Evolutionary conservation across 331 rosid genomes (phyloP), one percentile per base, ranked within the genome.

Genomic region (Quercus phellos): DNA sequence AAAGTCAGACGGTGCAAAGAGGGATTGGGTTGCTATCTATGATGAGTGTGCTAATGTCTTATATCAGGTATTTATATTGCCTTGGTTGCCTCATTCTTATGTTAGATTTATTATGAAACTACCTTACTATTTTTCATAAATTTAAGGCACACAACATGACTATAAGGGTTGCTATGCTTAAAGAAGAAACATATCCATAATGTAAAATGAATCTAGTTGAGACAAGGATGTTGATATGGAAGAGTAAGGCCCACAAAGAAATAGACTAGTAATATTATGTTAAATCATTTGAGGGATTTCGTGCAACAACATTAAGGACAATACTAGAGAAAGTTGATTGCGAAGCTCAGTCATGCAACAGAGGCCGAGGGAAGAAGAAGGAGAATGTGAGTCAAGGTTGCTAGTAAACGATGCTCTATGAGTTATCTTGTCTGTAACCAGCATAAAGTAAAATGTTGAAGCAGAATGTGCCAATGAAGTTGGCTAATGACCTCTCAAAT

Each of bases 1-100:
- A 34, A 95, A 95, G 86, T 95, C 99, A 46, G 99, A 95, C 75
- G 99, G 98, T 83, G 99, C 99, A 27, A 95, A 95, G 89, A 95
- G 98, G 82, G 99, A 95, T 35, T 95, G 99, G 99, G 99, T 95
- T 80, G 96, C 99, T 83, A 95, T 95, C 80, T 95, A 95, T 81
- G 99, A 95, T 77, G 99, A 95, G 85, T 95, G 99, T 90, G 98
- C 99, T 50, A 85, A 88, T 6, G 99, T 95, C 77, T 84, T 95
- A 75, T 95, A 95, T 86, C 90, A 95, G 99, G 99, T 93, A 81
- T 19, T 60, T 17, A 74, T n/a, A 38, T 71, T 54, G 30, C 3
- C 76, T 11, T 17, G 32, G 21, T 69, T 51, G 50, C 53, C 74
- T 54, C 19, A 16, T 34, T 66, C 54, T 50, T 74, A 55, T 74